Evolutionary conservation across 108 stramenopile species (phyloP).

Genomic region (Nannochloropsis gaditana): DNA sequence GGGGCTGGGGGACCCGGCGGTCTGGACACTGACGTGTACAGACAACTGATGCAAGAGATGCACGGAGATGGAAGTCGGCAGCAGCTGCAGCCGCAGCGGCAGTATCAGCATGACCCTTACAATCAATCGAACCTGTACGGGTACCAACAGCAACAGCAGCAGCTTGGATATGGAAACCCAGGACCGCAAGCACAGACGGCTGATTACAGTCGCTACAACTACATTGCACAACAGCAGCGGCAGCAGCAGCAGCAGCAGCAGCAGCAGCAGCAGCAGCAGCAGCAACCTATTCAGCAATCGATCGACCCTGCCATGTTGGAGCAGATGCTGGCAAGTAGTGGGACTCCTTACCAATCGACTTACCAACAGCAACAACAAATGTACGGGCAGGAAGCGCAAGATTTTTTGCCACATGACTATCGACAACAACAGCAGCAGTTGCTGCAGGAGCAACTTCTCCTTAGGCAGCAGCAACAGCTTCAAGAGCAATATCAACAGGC

Average conservation of each 20-base stretch:
- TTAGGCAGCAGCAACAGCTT: not conserved
- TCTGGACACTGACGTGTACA: not conserved
- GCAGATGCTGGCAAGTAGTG: not conserved
- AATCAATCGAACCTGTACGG: not conserved
- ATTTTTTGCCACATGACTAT: not conserved
- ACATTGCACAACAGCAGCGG: not conserved
- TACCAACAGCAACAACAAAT: not conserved
- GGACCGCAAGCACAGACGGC: not conserved
- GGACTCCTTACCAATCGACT: not conserved
- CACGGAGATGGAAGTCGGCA: not conserved
- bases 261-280: not conserved
- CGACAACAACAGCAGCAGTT: not conserved
- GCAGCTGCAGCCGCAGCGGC: not conserved
- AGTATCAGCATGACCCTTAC: slow-evolving; percentile 15
- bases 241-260: not conserved
- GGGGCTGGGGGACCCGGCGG: not conserved
- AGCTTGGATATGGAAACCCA: not conserved
- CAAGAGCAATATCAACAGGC: not conserved
- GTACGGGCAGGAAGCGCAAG: not conserved
- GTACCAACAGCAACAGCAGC: not conserved
- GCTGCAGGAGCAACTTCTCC: not conserved
- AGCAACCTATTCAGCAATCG: not conserved
- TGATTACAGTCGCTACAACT: not conserved
- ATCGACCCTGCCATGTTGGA: not conserved
- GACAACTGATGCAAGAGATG: not conserved